Evolutionary conservation across 257 asterid species (phyloP), one percentile per base, ranked within the genome.

Genomic region (Ophiorrhiza pumila): DNA sequence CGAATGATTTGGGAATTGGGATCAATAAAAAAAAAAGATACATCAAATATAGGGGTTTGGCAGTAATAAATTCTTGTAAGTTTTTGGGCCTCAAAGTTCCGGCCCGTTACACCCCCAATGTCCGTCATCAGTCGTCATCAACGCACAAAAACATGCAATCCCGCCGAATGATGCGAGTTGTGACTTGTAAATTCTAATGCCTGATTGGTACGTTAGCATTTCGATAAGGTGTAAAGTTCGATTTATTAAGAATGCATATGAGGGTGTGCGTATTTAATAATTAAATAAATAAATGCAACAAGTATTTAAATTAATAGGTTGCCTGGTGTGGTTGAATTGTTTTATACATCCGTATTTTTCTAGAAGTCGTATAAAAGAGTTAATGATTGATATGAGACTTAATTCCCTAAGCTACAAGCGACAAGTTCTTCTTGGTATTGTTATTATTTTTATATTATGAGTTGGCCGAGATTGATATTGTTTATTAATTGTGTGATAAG

Each of bases 401-500:
- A n/a, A n/a, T n/a, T 65, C 25, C 39, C 25, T 18, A 5, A 23
- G 22, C 11, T 55, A 43, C 49, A 42, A 70, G n/a, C n/a, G n/a
- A n/a, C n/a, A n/a, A n/a, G n/a, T n/a, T n/a, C n/a, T n/a, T n/a
- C n/a, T n/a, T n/a, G n/a, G n/a, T n/a, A n/a, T 71, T n/a, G n/a
- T 25, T 35, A 17, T 68, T 23, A 49, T 68, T 27, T n/a, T 29
- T 55, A n/a, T 37, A 37, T 37, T 6, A 53, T 60, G 42, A 70
- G 6, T 49, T 69, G 25, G 64, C 39, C 43, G 4, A 20, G 43
- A 34, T 72, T 29, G 57, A 61, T 17, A 43, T n/a, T 22, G 35
- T 20, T 7, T 50, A 61, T 68, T 63, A 71, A 62, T 43, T 55
- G 6, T 41, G 70, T 72, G 77, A 71, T 72, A 15, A 57, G 65